A percentile compares a stretch with the other conserved stretches of the same genome.
phyloP scores from a whole-genome alignment of 192 early-diverging fungal genomes.

The Dissophora ornata region DNA sequence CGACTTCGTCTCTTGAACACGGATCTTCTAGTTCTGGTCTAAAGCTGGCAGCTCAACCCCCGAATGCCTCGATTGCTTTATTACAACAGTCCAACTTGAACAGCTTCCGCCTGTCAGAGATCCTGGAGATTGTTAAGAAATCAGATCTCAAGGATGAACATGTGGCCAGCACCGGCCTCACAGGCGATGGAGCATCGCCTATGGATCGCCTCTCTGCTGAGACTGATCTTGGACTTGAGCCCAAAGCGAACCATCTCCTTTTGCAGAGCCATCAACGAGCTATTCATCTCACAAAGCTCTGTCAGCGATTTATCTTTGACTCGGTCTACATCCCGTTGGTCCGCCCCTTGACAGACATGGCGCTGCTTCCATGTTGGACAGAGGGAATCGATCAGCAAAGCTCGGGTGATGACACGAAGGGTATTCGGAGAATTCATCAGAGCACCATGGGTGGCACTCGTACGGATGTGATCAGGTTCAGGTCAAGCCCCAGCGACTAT shows the following conservation, averaged over 20 bases:
- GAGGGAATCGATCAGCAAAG: conserved; percentile 53
- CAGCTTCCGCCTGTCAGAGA: conserved; percentile 57
- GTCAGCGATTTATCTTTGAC: conserved; percentile 70
- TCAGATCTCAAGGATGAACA: conserved; percentile 10
- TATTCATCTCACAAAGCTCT: conserved; percentile 50
- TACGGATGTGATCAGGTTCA: conserved; percentile 64
- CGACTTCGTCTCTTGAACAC: conserved; percentile 2
- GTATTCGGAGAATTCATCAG: conserved; percentile 56
- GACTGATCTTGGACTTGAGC: conserved; percentile 35
- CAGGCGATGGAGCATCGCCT: background rate
- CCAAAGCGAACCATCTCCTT: conserved; percentile 38
- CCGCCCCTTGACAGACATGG: conserved; percentile 57
- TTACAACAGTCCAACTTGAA: conserved; percentile 67
- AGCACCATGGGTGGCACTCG: conserved; percentile 45
- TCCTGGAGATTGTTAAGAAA: conserved; percentile 46
- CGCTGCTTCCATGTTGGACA: conserved; percentile 53
- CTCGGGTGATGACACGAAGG: conserved; percentile 15
- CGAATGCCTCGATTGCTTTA: conserved; percentile 54
- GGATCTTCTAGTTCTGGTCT: conserved; percentile 8
- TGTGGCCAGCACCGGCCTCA: conserved; percentile 1
- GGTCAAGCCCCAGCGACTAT: conserved; percentile 72
- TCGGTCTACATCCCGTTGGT: conserved; percentile 64
- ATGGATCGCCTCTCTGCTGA: conserved; percentile 16
- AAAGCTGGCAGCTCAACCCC: conserved; percentile 14
- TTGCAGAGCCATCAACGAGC: conserved; percentile 45